phyloP scores from a whole-genome alignment of 2,329 filamentous ascomycete genomes.

The Aspergillus calidoustus region DNA sequence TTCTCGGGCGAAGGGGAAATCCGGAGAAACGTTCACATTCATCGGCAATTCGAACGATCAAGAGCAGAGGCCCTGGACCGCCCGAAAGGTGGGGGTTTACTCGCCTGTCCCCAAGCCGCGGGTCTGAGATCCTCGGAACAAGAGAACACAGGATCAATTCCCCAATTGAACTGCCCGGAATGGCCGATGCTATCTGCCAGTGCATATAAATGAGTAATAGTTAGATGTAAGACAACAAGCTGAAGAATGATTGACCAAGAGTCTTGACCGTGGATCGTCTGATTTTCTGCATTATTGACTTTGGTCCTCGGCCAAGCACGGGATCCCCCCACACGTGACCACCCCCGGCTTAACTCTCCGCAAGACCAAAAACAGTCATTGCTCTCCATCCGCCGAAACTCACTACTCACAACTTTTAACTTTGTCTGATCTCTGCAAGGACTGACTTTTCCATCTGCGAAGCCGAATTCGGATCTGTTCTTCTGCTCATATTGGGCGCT shows the following conservation, averaged over 20 bases:
- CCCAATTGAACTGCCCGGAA: background rate
- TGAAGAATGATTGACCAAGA: background rate
- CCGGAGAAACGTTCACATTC: slow-evolving; percentile 29
- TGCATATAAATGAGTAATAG: background rate
- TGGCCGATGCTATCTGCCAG: background rate
- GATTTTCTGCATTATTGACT: background rate
- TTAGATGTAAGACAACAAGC: background rate
- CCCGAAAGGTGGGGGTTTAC: slow-evolving; percentile 11
- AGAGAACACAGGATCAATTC: slow-evolving; percentile 1
- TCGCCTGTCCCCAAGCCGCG: slow-evolving; percentile 8
- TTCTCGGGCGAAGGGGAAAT: slow-evolving; percentile 38
- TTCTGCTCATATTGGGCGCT: background rate
- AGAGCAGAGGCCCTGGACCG: background rate
- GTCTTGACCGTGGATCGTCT: slow-evolving; percentile 9
- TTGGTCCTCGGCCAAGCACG: slow-evolving; percentile 27
- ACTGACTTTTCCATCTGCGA: background rate
- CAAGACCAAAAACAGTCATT: slow-evolving; percentile 27
- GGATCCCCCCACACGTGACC: slow-evolving; percentile 32
- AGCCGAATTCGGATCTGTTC: background rate
- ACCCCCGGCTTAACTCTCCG: slow-evolving; percentile 30
- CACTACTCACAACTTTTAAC: slow-evolving; percentile 3
- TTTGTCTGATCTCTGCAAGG: background rate
- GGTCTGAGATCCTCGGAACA: slow-evolving; percentile 12
- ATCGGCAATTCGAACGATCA: slow-evolving; percentile 22
- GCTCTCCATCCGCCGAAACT: slow-evolving; percentile 11